Evolutionary conservation across 2,329 filamentous ascomycete genomes (phyloP).

Genomic region (Karstenula rhodostoma): DNA sequence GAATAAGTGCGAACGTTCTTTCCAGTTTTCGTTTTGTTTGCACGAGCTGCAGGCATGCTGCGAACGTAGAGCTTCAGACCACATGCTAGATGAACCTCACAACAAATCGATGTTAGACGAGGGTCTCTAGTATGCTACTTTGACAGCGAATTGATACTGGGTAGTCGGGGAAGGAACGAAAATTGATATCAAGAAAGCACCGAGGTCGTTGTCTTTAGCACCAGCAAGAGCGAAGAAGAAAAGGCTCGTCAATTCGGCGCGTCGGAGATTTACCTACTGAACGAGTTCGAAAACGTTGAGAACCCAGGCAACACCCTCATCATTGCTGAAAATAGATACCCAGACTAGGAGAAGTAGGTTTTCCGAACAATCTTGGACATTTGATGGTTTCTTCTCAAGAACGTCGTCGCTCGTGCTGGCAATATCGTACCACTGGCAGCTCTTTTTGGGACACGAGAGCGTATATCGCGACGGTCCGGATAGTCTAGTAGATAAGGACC

Average conservation of each 20-base stretch:
- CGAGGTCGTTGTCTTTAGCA: no score
- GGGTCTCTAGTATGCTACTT: conserved; percentile 23
- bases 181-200: no score
- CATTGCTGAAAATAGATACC: conserved; percentile 29
- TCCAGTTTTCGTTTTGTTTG: no score
- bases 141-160: no score
- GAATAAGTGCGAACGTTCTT: not conserved
- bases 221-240: no score
- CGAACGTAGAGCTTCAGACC: no score
- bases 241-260: no score
- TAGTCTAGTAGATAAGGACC: not conserved
- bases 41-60: no score
- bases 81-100: not conserved
- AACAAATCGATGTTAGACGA: conserved; percentile 30
- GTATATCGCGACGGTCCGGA: not conserved
- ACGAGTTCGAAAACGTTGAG: conserved; percentile 30
- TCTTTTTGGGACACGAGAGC: conserved; percentile 10
- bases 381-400: conserved; percentile 28
- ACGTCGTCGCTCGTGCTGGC: conserved; percentile 28
- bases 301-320: conserved; percentile 30
- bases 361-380: not conserved
- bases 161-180: no score
- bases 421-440: conserved; percentile 30
- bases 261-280: conserved; percentile 33
- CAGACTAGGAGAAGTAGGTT: conserved; percentile 34